A percentile compares a stretch with the other conserved stretches of the same genome.
Conservation (phyloP, 2,329 filamentous ascomycete genomes). For the Penicillium sp. region DNA sequence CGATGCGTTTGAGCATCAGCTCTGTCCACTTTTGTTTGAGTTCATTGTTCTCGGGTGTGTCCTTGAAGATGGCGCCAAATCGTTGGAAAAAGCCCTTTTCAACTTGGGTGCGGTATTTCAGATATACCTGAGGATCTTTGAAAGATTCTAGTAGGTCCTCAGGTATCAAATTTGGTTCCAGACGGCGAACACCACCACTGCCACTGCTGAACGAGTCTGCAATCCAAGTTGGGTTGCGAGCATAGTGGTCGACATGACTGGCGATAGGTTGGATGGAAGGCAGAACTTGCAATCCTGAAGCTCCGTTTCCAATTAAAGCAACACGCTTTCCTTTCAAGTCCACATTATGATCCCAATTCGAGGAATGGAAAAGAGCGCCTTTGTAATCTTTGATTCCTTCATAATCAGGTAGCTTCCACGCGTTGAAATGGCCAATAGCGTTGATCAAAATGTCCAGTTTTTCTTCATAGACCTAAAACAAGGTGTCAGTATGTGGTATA, state of each 20-base stretch:
- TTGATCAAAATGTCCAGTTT: constrained; percentile 63
- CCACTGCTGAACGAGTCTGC: constrained; percentile 59
- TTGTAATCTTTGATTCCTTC: constrained; percentile 57
- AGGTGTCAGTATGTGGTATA: neutral
- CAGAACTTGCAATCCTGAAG: constrained; percentile 58
- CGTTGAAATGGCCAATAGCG: constrained; percentile 66
- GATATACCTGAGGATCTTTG: constrained; percentile 61
- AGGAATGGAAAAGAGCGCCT: constrained; percentile 60
- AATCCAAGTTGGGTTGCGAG: constrained; percentile 67
- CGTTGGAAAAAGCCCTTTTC: constrained; percentile 64
- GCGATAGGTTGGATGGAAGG: constrained; percentile 42
- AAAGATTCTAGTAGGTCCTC: constrained; percentile 58
- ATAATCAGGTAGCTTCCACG: constrained; percentile 63
- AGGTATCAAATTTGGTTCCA: constrained; percentile 57
- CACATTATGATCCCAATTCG: constrained; percentile 58
- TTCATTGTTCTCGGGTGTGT: constrained; percentile 51
- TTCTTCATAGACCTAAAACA: constrained; percentile 43
- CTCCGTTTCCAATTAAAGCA: constrained; percentile 64
- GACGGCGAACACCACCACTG: constrained; percentile 50
- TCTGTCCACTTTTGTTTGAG: constrained; percentile 50
- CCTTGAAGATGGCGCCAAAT: constrained; percentile 57
- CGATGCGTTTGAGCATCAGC: constrained; percentile 56
- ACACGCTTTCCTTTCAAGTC: constrained; percentile 52
- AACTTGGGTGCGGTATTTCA: constrained; percentile 58
- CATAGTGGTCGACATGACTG: constrained; percentile 62